Percentiles rank a stretch among this genome's conserved stretches.
phyloP scores from a whole-genome alignment of 495 filamentous ascomycete genomes.

The Penicillium macrosclerotiorum region DNA sequence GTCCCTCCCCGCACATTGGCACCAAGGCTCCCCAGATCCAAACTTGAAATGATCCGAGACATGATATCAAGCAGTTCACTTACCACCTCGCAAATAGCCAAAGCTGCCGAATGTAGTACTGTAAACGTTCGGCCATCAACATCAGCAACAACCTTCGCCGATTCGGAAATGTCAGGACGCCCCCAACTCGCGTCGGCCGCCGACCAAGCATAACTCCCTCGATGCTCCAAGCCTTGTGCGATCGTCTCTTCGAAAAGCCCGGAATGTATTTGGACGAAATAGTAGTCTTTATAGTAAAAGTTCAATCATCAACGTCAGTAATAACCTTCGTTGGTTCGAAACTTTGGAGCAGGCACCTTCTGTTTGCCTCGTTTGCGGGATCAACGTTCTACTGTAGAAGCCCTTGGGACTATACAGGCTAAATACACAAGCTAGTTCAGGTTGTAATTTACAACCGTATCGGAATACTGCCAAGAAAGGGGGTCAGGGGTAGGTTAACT shows the following conservation, averaged over 20 bases:
- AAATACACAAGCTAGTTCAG: conserved; percentile 5
- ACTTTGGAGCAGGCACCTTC: too few species aligned
- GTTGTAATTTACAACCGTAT: conserved; percentile 8
- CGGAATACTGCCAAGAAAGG: conserved; percentile 9
- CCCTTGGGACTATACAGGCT: conserved; percentile 3
- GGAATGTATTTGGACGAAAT: too few species aligned
- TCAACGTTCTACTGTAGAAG: conserved; percentile 6
- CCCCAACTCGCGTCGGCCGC: neutral
- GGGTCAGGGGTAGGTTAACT: conserved; percentile 1
- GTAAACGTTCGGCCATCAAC: neutral
- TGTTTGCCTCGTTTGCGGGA: conserved; percentile 11
- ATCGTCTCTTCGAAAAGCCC: neutral
- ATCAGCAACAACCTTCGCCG: neutral
- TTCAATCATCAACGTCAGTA: too few species aligned
- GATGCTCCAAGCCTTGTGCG: neutral
- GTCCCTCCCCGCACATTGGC: too few species aligned
- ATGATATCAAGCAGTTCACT: neutral
- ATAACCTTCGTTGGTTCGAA: too few species aligned
- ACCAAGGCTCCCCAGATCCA: neutral
- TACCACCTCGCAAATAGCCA: neutral
- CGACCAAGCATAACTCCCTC: neutral
- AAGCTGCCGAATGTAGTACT: neutral
- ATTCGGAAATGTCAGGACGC: neutral
- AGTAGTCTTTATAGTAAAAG: too few species aligned
- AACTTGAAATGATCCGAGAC: neutral